phyloP scores from a whole-genome alignment of 2,329 filamentous ascomycete species.

The Fusarium sp. region DNA sequence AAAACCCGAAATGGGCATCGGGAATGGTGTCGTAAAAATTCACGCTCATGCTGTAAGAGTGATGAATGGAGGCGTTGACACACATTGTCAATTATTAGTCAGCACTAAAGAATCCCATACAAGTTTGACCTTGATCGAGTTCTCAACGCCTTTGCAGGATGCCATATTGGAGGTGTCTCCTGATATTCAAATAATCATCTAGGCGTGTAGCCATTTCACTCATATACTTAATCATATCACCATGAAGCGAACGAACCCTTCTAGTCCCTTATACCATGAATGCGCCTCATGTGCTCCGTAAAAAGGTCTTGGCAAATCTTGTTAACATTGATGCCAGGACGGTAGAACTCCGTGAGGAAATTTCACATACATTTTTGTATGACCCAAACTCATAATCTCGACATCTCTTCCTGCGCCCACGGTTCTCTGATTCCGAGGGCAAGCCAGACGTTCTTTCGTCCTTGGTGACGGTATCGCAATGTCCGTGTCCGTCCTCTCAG shows the following conservation, averaged over 20 bases:
- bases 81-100: background rate
- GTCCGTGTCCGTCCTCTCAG: conserved; percentile 24
- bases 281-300: conserved; percentile 34
- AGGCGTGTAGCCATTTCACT: conserved; percentile 14
- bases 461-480: conserved; percentile 39
- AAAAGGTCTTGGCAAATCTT: conserved; percentile 32
- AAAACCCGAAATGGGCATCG: background rate
- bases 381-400: conserved; percentile 41
- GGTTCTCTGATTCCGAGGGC: conserved; percentile 31
- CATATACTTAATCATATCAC: conserved; percentile 20
- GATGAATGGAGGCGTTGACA: background rate
- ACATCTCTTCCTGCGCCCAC: conserved; percentile 26
- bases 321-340: conserved; percentile 41
- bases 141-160: background rate
- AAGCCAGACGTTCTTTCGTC: conserved; percentile 33
- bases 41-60: background rate
- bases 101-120: background rate
- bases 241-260: conserved; percentile 16
- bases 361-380: conserved; percentile 46
- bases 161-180: background rate
- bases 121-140: background rate
- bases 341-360: conserved; percentile 38
- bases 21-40: background rate
- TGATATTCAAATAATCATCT: background rate
- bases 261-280: conserved; percentile 20